Evolutionary conservation across 495 filamentous ascomycete species (phyloP), one percentile per base, ranked within the genome.

Genomic region (Trichoderma virens): DNA sequence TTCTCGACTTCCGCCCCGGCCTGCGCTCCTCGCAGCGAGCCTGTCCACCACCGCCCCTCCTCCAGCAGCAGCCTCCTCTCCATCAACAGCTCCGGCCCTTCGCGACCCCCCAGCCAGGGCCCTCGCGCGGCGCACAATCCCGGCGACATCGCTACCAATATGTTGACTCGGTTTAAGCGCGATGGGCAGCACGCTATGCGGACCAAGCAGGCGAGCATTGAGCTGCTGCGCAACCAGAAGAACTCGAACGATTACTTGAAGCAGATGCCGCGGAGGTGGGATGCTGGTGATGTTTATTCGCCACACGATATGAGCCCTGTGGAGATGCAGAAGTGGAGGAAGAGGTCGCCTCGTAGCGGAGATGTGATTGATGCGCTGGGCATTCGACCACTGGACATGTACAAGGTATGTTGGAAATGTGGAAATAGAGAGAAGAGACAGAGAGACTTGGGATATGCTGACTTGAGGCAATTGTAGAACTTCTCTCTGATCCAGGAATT

Each of bases 401-500:
- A 97, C 71, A 90, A 88, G 78, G 92, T 95, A 75, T 51, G 83
- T 76, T 20, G 5, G 54, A 27, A 11, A 11, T 35, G 5, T 35
- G 14, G 31, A 60, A 60, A 32, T 3, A 1, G 31, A n/a, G 27
- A 7, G 27, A 3, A 35, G 20, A 35, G 4, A 14, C 2, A 13
- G 18, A 18, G 54, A 20, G 54, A 28, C 8, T 4, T 4, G 23
- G 6, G 30, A 8, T 18, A 23, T 35, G 20, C 59, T 61, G 51
- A 32, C 45, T n/a, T n/a, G n/a, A n/a, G 47, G n/a, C 6, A n/a
- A 63, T 64, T 35, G 65, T 61, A 97, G 93, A 98, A 98, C 77
- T 95, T 94, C 78, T 83, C 90, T 45, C 83, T 98, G 67, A 90
- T 98, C 81, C 88, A 88, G 54, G 93, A 98, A 75, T 97, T 87